Evolutionary conservation across 2,329 filamentous ascomycete genomes (phyloP).

Genomic region (Cladosporium sp.): DNA sequence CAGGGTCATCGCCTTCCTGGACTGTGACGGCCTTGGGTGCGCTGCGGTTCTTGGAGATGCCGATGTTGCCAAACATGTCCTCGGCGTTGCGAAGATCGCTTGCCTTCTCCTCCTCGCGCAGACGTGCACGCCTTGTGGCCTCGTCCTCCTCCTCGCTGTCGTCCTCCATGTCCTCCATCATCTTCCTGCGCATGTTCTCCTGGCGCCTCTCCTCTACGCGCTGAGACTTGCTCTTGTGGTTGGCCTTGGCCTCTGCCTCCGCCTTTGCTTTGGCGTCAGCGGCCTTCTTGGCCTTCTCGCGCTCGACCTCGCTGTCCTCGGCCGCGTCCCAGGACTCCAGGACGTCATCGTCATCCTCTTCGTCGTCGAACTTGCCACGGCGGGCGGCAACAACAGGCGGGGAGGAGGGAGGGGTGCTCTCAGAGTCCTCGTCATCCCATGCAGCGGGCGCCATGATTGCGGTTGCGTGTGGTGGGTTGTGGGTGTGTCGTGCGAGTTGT

Average conservation of each 20-base stretch:
- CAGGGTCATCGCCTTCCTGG: slow-evolving; percentile 70
- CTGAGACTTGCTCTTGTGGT: slow-evolving; percentile 85
- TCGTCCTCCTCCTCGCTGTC: slow-evolving; percentile 69
- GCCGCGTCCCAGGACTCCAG: slow-evolving; percentile 96
- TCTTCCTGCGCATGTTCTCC: slow-evolving; percentile 58
- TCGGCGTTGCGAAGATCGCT: slow-evolving; percentile 85
- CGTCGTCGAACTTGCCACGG: slow-evolving; percentile 74
- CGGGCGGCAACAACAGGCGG: slow-evolving; percentile 44
- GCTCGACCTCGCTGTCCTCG: slow-evolving; percentile 94
- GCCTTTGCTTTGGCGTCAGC: slow-evolving; percentile 85
- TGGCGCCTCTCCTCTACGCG: slow-evolving; percentile 76
- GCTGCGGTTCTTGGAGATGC: slow-evolving; percentile 69
- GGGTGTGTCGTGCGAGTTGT: not conserved
- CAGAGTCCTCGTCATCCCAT: slow-evolving; percentile 56
- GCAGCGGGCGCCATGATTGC: slow-evolving; percentile 37
- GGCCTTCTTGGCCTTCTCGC: slow-evolving; percentile 88
- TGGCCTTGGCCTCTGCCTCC: slow-evolving; percentile 81
- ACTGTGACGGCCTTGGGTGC: slow-evolving; percentile 66
- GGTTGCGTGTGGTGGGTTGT: slow-evolving; percentile 22
- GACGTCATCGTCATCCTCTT: slow-evolving; percentile 84
- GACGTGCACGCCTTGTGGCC: slow-evolving; percentile 69
- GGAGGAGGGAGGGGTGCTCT: slow-evolving; percentile 51
- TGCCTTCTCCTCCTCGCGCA: slow-evolving; percentile 80
- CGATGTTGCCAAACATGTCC: slow-evolving; percentile 80
- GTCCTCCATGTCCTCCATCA: slow-evolving; percentile 58